Conservation (phyloP, 2,329 filamentous ascomycete genomes). For the Aureobasidium mangrovei region DNA sequence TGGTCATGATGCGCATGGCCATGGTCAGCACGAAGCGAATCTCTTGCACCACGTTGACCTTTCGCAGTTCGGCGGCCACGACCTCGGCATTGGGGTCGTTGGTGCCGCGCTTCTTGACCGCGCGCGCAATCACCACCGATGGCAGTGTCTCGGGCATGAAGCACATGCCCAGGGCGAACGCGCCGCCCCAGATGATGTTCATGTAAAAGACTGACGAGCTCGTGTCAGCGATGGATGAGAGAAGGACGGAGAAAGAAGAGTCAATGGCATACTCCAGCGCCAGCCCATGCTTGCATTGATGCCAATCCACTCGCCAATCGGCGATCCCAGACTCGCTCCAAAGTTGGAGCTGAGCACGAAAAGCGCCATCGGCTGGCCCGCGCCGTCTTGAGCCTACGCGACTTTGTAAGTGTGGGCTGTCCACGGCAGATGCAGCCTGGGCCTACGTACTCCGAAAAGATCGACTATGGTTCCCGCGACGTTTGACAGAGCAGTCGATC, state of each 20-base stretch:
- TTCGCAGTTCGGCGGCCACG: conserved; percentile 29
- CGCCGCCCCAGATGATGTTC: conserved; percentile 11
- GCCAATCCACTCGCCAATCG: conserved; percentile 26
- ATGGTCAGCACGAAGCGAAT: conserved; percentile 22
- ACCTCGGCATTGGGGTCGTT: conserved; percentile 41
- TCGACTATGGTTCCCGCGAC: conserved; percentile 16
- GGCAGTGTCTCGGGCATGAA: conserved; percentile 12
- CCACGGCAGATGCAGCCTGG: not conserved
- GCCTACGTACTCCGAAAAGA: conserved; percentile 4
- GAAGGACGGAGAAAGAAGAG: not conserved
- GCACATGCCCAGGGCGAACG: conserved; percentile 11
- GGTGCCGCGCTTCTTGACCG: conserved; percentile 47
- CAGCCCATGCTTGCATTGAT: conserved; percentile 31
- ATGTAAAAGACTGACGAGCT: conserved; percentile 34
- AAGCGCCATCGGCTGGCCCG: conserved; percentile 23
- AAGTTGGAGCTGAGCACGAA: conserved; percentile 28
- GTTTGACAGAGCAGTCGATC: conserved; percentile 14
- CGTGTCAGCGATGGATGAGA: conserved; percentile 38
- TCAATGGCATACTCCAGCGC: conserved; percentile 35
- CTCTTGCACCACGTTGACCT: conserved; percentile 23
- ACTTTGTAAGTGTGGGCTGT: not conserved
- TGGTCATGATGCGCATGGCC: conserved; percentile 39
- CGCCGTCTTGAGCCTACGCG: conserved; percentile 17
- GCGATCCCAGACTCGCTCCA: conserved; percentile 24
- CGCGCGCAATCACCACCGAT: conserved; percentile 45